Evolutionary conservation across 495 filamentous ascomycete species (phyloP).

Genomic region (Aeminium ludgeri): DNA sequence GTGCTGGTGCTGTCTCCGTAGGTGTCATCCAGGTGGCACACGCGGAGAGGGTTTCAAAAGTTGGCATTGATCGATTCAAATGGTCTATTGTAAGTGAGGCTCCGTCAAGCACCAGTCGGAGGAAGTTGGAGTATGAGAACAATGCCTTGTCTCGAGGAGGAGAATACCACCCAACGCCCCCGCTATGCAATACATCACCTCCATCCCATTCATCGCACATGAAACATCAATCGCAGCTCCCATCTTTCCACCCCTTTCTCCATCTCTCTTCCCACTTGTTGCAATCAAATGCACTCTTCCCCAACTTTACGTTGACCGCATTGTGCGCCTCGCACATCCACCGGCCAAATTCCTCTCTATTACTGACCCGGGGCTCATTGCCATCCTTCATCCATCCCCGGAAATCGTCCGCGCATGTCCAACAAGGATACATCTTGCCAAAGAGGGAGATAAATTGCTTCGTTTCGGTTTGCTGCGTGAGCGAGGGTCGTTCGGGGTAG

Average conservation of each 20-base stretch:
- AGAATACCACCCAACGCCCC: neutral
- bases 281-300: constrained; percentile 87
- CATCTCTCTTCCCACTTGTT: constrained; percentile 83
- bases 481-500: constrained; percentile 55
- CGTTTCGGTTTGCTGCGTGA: constrained; percentile 54
- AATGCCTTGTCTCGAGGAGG: too few relatives aligned
- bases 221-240: constrained; percentile 29
- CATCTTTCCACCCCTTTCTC: constrained; percentile 87
- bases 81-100: too few relatives aligned
- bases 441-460: constrained; percentile 63
- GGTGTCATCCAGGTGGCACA: too few relatives aligned
- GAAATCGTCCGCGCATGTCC: constrained; percentile 88
- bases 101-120: too few relatives aligned
- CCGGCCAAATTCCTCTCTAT: constrained; percentile 58
- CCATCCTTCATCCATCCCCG: constrained; percentile 56
- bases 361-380: constrained; percentile 52
- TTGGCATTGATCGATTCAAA: too few relatives aligned
- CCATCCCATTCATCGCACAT: neutral
- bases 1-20: too few relatives aligned
- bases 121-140: neutral
- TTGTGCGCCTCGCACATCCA: constrained; percentile 99
- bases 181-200: neutral
- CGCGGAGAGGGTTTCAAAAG: too few relatives aligned
- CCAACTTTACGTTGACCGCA: constrained; percentile 85
- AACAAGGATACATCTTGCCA: constrained; percentile 78